Evolutionary conservation across 2,329 filamentous ascomycete genomes (phyloP).

Genomic region (Beauveria bassiana): DNA sequence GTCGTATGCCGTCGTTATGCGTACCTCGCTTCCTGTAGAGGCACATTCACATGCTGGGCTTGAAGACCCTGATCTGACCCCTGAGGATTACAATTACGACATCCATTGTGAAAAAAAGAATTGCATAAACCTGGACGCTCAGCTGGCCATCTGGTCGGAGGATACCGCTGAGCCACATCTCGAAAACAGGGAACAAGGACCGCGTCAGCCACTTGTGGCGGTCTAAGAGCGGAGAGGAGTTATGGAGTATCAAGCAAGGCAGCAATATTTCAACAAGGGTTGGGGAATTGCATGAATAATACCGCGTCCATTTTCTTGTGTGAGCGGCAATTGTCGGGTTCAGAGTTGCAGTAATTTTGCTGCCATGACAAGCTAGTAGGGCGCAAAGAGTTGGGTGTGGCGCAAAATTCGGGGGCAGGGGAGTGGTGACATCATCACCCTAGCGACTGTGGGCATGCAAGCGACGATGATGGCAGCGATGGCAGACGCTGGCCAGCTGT

Average conservation of each 20-base stretch:
- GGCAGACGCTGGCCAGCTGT: not conserved
- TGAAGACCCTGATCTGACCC: not conserved
- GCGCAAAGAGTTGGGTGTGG: not conserved
- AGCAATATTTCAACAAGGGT: not conserved
- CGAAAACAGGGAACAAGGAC: not conserved
- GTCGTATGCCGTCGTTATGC: not conserved
- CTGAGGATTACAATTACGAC: not conserved
- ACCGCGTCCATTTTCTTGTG: not conserved
- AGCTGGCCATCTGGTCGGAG: not conserved
- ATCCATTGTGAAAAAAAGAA: not conserved
- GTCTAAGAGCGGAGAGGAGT: not conserved
- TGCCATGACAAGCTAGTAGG: no score
- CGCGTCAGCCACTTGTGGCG: conserved; percentile 7
- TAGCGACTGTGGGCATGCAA: conserved; percentile 11
- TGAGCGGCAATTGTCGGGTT: conserved; percentile 7
- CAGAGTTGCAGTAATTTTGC: no score
- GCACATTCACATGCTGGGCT: not conserved
- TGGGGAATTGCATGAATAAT: not conserved
- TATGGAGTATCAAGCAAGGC: not conserved
- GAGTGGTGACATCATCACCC: conserved; percentile 27
- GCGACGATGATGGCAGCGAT: not conserved
- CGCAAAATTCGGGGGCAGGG: not conserved
- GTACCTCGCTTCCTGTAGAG: not conserved
- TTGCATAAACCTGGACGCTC: no score
- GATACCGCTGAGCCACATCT: conserved; percentile 4